Evolutionary conservation across 345 rosid genomes (phyloP), one percentile per base, ranked within the genome.

Genomic region (Boechera stricta): DNA sequence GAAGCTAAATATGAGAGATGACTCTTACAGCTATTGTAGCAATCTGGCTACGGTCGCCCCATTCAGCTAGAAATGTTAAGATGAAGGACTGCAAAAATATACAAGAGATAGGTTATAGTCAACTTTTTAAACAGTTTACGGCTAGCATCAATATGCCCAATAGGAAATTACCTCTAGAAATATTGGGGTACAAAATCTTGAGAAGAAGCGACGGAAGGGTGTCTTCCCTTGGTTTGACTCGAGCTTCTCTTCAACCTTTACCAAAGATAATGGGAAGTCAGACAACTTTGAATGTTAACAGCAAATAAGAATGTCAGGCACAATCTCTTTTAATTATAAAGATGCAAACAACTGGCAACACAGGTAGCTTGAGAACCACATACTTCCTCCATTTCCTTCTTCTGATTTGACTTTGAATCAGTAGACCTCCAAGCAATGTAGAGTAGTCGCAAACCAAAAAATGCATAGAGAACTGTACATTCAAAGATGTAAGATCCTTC

Each of bases 41-140:
- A 39, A 96, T 96, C 85, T 96, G 98, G 85, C 99, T 96, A 60
- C 98, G 94, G 70, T 96, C 99, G 0, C 98, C 98, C 99, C 99
- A 96, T 84, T 96, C 99, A 1, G 99, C 99, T 58, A 96, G 82
- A 78, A 96, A 96, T 28, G 99, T 93, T 79, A 96, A 71, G 72
- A 96, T 84, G 80, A 96, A 95, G 55, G 99, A 90, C 99, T 93
- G 90, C 86, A 83, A 5, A 49, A 33, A 10, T 49, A 68, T 12
- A 58, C 11, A 60, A 66, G 39, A 77, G 41, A 53, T 26, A 45
- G 35, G 32, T 69, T 63, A 74, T 48, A 41, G 61, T 42, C 64
- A 39, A 62, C 8, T 18, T 39, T 7, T 3, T 36, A 33, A 58
- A 36, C n/a, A 60, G 31, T 60, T 33, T 45, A 29, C 3, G 6